Evolutionary conservation across 2,329 filamentous ascomycete species (phyloP).

Genomic region (Niveomyces coronatus): DNA sequence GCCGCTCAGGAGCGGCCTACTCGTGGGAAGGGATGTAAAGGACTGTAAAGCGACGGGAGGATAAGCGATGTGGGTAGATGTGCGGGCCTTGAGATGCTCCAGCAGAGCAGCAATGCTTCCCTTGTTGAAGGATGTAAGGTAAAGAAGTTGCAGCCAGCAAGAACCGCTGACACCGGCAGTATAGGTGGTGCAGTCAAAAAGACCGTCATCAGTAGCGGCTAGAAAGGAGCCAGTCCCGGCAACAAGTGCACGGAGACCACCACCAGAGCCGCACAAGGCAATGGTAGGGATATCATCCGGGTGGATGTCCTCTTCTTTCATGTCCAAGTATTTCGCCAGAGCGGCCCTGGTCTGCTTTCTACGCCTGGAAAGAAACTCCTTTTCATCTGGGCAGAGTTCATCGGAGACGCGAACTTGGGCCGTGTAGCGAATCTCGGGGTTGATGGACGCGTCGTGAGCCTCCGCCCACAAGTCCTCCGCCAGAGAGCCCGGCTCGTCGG

Average conservation of each 20-base stretch:
- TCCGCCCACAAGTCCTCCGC: constrained; percentile 92
- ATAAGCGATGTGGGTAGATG: constrained; percentile 85
- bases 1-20: constrained; percentile 80
- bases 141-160: constrained; percentile 89
- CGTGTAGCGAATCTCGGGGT: constrained; percentile 79
- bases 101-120: constrained; percentile 61
- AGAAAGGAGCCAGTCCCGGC: constrained; percentile 82
- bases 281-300: constrained; percentile 89
- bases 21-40: constrained; percentile 81
- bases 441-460: constrained; percentile 69
- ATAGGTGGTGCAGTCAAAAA: constrained; percentile 92
- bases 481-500: constrained; percentile 76
- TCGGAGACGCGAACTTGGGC: constrained; percentile 74
- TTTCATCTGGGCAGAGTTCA: constrained; percentile 75
- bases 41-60: constrained; percentile 74
- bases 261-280: constrained; percentile 88
- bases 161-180: constrained; percentile 92
- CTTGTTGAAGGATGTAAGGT: constrained; percentile 60
- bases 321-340: constrained; percentile 69
- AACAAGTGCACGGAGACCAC: constrained; percentile 79
- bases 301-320: constrained; percentile 73
- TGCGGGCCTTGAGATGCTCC: constrained; percentile 74
- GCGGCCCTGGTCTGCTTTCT: constrained; percentile 59
- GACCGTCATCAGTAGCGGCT: constrained; percentile 71
- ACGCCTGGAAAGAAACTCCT: constrained; percentile 59